A percentile compares a stretch with the other conserved stretches of the same genome.
These are phyloP conservation scores for Nannochloris sp. DNA, from an alignment of 139 green algal species.

Conservation along the genomic window DNA sequence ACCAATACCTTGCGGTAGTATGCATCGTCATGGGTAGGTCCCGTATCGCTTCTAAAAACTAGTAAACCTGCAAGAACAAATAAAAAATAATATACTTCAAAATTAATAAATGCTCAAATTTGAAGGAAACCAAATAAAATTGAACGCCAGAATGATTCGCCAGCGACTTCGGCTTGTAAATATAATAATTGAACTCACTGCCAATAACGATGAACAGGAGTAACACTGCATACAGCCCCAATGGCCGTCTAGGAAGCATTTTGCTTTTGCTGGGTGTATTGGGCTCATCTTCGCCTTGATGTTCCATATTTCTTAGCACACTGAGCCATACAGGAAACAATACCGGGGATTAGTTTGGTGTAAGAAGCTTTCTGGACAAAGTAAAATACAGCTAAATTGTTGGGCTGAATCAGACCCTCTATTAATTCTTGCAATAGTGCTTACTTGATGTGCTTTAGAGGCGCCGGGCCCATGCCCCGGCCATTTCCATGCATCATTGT, in stretches of 20 bases:
- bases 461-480: no score
- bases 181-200: no score
- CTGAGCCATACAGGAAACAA: no score
- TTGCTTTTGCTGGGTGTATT: conserved; percentile 30
- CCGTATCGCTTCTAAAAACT: conserved; percentile 10
- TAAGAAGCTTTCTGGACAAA: no score
- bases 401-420: no score
- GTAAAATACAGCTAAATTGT: no score
- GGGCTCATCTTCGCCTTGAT: not conserved
- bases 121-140: not conserved
- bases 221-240: not conserved
- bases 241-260: not conserved
- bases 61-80: not conserved
- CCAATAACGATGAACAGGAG: conserved; percentile 5
- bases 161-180: no score
- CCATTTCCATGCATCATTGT: no score
- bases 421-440: no score
- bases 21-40: conserved; percentile 9
- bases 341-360: no score
- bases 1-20: conserved; percentile 26
- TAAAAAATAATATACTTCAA: not conserved
- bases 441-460: no score
- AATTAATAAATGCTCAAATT: not conserved
- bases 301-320: not conserved
- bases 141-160: no score